These are phyloP conservation scores for Fusarium sp. DNA, from an alignment of 2,329 filamentous ascomycete species.

Conservation along the genomic window DNA sequence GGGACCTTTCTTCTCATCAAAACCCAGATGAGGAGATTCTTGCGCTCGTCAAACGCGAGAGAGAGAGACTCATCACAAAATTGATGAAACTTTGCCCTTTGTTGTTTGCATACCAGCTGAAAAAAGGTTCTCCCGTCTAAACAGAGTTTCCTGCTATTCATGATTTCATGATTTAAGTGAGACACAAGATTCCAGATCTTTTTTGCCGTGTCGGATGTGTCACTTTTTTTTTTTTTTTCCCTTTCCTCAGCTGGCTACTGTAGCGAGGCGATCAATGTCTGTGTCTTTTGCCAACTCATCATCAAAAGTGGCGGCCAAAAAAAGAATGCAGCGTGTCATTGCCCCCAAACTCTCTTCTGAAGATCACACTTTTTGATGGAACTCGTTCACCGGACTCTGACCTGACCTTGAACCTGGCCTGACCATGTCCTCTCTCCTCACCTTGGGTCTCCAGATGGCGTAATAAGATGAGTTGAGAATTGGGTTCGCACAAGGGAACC, in stretches of 20 bases:
- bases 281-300: not conserved
- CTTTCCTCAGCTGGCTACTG: not conserved
- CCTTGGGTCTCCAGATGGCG: not conserved
- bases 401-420: constrained; percentile 9
- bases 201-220: not conserved
- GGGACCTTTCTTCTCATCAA: constrained; percentile 14
- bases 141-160: not conserved
- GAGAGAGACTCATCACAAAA: not conserved
- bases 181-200: constrained; percentile 7
- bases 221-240: not conserved
- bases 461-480: not conserved
- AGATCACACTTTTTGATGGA: not conserved
- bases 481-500: constrained; percentile 13
- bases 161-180: not conserved
- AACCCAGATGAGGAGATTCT: constrained; percentile 40
- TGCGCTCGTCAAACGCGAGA: constrained; percentile 36
- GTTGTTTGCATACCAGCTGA: constrained; percentile 6
- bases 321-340: not conserved
- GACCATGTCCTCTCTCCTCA: not conserved
- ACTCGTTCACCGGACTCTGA: constrained; percentile 16
- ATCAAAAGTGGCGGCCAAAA: not conserved
- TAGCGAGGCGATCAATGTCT: not conserved
- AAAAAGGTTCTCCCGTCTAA: not conserved
- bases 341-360: not conserved
- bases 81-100: not conserved